A percentile compares a stretch with the other conserved stretches of the same genome.
Evolutionary conservation across 2,329 filamentous ascomycete genomes (phyloP).

Genomic region (Aureobasidium leucospermi): DNA sequence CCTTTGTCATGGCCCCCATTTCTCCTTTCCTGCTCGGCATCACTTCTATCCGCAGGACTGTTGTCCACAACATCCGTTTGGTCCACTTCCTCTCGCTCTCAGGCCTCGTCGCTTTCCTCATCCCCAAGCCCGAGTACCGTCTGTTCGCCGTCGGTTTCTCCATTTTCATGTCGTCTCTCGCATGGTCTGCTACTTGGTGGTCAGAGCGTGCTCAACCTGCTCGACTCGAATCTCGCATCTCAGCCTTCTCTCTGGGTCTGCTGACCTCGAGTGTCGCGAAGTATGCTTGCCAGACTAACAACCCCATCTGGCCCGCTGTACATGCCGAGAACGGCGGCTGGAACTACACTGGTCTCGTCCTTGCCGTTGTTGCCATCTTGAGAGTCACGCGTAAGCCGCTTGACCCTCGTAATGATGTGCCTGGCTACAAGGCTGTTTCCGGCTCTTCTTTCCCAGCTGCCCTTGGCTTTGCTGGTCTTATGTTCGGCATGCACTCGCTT

Average conservation of each 20-base stretch:
- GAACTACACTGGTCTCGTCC: conserved; percentile 72
- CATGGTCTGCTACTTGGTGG: conserved; percentile 76
- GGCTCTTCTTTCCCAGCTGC: conserved; percentile 66
- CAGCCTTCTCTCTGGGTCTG: conserved; percentile 74
- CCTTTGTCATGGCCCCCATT: conserved; percentile 74
- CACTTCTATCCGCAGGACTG: conserved; percentile 57
- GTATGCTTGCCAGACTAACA: conserved; percentile 89
- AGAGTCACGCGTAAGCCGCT: conserved; percentile 15
- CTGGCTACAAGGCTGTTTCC: conserved; percentile 4
- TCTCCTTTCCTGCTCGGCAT: conserved; percentile 74
- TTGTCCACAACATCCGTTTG: conserved; percentile 60
- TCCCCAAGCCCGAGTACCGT: conserved; percentile 64
- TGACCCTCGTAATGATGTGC: conserved; percentile 1
- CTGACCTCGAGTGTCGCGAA: conserved; percentile 82
- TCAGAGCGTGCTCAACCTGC: conserved; percentile 66
- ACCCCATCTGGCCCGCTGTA: conserved; percentile 94
- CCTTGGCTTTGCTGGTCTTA: conserved; percentile 70
- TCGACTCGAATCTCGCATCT: conserved; percentile 72
- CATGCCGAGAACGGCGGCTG: conserved; percentile 83
- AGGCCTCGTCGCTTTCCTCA: conserved; percentile 72
- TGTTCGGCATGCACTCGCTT: conserved; percentile 87
- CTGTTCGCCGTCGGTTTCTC: conserved; percentile 77
- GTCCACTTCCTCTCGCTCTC: conserved; percentile 72
- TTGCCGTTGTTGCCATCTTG: conserved; percentile 66
- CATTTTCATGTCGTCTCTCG: conserved; percentile 70